phyloP scores from a whole-genome alignment of 192 early-diverging fungal genomes.

The Piromyces sp. region DNA sequence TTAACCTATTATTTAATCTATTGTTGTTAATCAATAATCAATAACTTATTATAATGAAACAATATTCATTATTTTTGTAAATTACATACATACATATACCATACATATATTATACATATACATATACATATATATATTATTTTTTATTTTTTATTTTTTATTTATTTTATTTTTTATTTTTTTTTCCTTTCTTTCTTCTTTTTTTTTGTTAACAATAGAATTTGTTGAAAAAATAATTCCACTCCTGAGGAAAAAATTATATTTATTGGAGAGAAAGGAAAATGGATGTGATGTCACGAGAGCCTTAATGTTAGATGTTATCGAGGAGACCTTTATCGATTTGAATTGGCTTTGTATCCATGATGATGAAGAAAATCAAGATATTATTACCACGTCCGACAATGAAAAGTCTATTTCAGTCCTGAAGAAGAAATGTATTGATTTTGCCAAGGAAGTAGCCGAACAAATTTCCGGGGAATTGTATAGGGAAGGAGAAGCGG shows the following conservation, averaged over 20 bases:
- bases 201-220: too few relatives aligned
- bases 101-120: too few relatives aligned
- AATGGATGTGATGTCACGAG: slow-evolving; percentile 30
- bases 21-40: too few relatives aligned
- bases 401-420: background rate
- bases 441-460: slow-evolving; percentile 6
- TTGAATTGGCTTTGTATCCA: slow-evolving; percentile 5
- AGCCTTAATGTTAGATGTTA: slow-evolving; percentile 22
- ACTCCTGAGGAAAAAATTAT: background rate
- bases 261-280: background rate
- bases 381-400: slow-evolving; percentile 4
- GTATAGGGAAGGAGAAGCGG: background rate
- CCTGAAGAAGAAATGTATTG: background rate
- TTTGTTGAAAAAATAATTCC: background rate
- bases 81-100: too few relatives aligned
- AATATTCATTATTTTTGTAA: too few relatives aligned
- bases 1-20: too few relatives aligned
- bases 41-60: too few relatives aligned
- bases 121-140: too few relatives aligned
- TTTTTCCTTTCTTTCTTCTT: too few relatives aligned
- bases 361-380: slow-evolving; percentile 15
- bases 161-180: too few relatives aligned
- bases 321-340: slow-evolving; percentile 26
- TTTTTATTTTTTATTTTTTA: too few relatives aligned
- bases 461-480: slow-evolving; percentile 1